Base-by-base conservation (phyloP, 129 eudicot genomes). In the Escallonia rubra region DNA sequence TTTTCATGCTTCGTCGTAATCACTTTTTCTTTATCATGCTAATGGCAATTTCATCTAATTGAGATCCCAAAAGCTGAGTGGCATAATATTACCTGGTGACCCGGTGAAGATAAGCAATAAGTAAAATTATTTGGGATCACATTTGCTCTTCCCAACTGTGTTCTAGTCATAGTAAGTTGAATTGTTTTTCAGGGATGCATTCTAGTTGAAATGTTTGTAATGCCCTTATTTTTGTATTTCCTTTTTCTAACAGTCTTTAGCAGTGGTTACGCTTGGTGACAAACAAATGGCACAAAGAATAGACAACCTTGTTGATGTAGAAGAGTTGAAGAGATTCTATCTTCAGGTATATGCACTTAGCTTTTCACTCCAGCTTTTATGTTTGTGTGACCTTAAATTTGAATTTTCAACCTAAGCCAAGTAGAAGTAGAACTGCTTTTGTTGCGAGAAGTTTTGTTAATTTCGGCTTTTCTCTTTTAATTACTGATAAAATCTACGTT, bases 241-340 rank as follows among this genome's bases (percentile, higher is more conserved):
- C 47, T 72, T 62, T 76, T 52, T 44, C 4, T 56, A 69, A 73
- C 88, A 93, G 99, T 72, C 99, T 10, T 65, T 94, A 64, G 99
- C 99, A 16, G 99, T 94, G 71, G 99, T 76, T 73, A 94, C 99
- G 14, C 90, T 94, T 57, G 99, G 99, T 52, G 99, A 94, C 75
- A 87, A 76, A 61, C 86, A 85, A 48, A 94, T 94, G 99, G 99
- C 99, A 55, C 99, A 94, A 74, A 85, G 87, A 83, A 70, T 94
- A 59, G 99, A 94, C 88, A 89, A 74, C 81, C 97, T 94, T 70
- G 94, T 82, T 14, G 99, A 86, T 71, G 87, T 80, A 64, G 99
- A 94, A 61, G 99, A 94, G 43, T 74, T 78, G 73, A 94, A 94
- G 81, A 90, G 97, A 77, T 94, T 94, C 74, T 94, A 94, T 78